Conservation (phyloP, 2,329 filamentous ascomycete species). For the Lachnellula occidentalis region DNA sequence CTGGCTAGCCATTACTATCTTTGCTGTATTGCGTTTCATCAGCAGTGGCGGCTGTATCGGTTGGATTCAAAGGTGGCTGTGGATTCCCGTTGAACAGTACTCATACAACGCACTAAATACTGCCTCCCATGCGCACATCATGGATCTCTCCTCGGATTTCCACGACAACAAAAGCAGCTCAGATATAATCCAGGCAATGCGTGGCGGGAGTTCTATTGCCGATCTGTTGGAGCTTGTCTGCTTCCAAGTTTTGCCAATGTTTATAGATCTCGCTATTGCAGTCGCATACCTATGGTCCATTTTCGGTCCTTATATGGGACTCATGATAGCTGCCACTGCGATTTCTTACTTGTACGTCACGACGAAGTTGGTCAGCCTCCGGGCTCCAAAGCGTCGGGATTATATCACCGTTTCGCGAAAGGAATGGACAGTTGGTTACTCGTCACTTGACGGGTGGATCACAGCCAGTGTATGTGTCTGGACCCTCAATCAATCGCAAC, state of each 20-base stretch:
- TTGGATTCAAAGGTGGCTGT: slow-evolving; percentile 45
- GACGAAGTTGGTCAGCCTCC: slow-evolving; percentile 31
- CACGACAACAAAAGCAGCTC: slow-evolving; percentile 61
- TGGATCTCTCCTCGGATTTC: slow-evolving; percentile 66
- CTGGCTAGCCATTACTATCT: slow-evolving; percentile 48
- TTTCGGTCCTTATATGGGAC: slow-evolving; percentile 56
- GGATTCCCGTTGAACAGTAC: slow-evolving; percentile 50
- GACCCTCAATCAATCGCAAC: slow-evolving; percentile 1
- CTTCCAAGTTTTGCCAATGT: slow-evolving; percentile 55
- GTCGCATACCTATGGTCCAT: slow-evolving; percentile 55
- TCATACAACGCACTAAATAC: slow-evolving; percentile 53
- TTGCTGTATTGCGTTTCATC: slow-evolving; percentile 43
- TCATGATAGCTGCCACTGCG: slow-evolving; percentile 42
- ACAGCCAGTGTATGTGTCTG: slow-evolving; percentile 32
- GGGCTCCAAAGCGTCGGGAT: slow-evolving; percentile 31
- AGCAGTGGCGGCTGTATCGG: slow-evolving; percentile 46
- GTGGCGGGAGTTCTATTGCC: slow-evolving; percentile 55
- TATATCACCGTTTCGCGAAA: slow-evolving; percentile 31
- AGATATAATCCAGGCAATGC: slow-evolving; percentile 59
- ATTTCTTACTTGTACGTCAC: slow-evolving; percentile 49
- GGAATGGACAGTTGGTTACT: slow-evolving; percentile 34
- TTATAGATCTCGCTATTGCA: slow-evolving; percentile 56
- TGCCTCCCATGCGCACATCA: slow-evolving; percentile 60
- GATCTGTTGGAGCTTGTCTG: slow-evolving; percentile 53
- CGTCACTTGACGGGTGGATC: slow-evolving; percentile 35